Percentiles rank a stretch among this genome's conserved stretches.
These are phyloP conservation scores for Kazachstania sp. DNA, from an alignment of 1,139 yeast genomes.

Conservation along the genomic window DNA sequence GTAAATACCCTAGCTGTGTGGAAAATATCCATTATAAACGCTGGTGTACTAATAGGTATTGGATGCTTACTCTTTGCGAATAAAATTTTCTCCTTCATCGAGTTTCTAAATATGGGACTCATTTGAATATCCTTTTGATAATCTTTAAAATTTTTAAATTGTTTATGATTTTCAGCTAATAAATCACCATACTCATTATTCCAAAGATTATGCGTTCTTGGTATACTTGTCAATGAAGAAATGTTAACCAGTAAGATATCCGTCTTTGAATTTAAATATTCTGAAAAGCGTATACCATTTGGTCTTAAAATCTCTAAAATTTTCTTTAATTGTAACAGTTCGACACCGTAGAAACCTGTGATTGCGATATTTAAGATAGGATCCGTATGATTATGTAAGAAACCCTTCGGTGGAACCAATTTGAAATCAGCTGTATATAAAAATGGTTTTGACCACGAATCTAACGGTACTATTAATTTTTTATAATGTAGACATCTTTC, in stretches of 20 bases:
- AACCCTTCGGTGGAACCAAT: constrained; percentile 11
- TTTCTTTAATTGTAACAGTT: constrained; percentile 63
- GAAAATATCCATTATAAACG: constrained; percentile 25
- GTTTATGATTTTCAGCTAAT: constrained; percentile 13
- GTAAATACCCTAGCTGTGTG: constrained; percentile 6
- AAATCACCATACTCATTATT: constrained; percentile 25
- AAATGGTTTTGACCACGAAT: constrained; percentile 68
- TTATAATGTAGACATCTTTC: constrained; percentile 69
- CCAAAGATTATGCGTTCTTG: constrained; percentile 27
- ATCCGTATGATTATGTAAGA: constrained; percentile 14
- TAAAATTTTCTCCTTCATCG: constrained; percentile 34
- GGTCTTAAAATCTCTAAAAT: constrained; percentile 41
- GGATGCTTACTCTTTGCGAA: constrained; percentile 42
- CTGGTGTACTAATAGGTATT: constrained; percentile 30
- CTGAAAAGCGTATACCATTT: constrained; percentile 43
- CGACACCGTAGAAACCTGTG: constrained; percentile 81
- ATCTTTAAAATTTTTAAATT: neutral
- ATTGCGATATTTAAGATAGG: constrained; percentile 45
- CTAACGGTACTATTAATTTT: constrained; percentile 37
- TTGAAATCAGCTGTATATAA: constrained; percentile 34
- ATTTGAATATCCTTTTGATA: constrained; percentile 1
- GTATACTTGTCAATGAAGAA: constrained; percentile 31
- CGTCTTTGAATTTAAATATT: constrained; percentile 45
- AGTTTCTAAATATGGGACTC: constrained; percentile 25
- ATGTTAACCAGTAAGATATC: constrained; percentile 60